phyloP scores from a whole-genome alignment of 2,329 filamentous ascomycete species.

The Pseudogymnoascus sp. region DNA sequence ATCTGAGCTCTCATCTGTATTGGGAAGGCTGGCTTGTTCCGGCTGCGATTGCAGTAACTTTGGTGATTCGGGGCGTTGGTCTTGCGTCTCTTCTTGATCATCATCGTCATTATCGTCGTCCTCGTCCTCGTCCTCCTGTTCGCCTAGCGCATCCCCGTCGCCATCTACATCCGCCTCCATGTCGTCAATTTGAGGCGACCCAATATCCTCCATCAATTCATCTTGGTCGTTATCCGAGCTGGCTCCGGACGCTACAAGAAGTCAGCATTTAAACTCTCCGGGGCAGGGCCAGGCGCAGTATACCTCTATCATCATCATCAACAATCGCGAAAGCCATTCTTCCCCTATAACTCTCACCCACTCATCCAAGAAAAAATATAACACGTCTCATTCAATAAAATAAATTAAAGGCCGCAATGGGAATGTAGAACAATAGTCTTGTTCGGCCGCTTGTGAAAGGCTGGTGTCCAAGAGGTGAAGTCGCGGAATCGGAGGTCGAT shows the following conservation, averaged over 20 bases:
- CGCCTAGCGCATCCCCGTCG: conserved; percentile 28
- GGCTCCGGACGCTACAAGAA: conserved; percentile 31
- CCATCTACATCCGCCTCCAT: conserved; percentile 26
- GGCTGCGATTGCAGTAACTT: conserved; percentile 15
- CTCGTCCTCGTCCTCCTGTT: conserved; percentile 27
- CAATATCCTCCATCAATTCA: conserved; percentile 47
- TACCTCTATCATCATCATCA: conserved; percentile 29
- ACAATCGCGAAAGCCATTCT: conserved; percentile 23
- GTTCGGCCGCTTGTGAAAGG: neutral
- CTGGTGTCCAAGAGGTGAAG: neutral
- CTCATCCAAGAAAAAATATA: neutral
- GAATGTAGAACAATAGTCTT: neutral
- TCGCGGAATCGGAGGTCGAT: neutral
- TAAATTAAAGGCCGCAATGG: neutral
- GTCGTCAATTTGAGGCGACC: conserved; percentile 30
- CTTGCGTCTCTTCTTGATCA: conserved; percentile 47
- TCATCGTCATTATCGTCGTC: conserved; percentile 39
- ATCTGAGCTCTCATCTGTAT: conserved; percentile 24
- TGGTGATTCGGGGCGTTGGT: conserved; percentile 16
- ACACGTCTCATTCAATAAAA: neutral
- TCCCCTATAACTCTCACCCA: neutral
- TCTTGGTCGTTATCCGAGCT: conserved; percentile 47
- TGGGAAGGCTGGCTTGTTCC: conserved; percentile 22
- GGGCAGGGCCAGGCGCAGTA: neutral
- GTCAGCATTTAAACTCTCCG: conserved; percentile 9